A percentile compares a stretch with the other conserved stretches of the same genome.
These are phyloP conservation scores for Biancaea sappan DNA, from an alignment of 306 rosid genomes.

Conservation along the genomic window DNA sequence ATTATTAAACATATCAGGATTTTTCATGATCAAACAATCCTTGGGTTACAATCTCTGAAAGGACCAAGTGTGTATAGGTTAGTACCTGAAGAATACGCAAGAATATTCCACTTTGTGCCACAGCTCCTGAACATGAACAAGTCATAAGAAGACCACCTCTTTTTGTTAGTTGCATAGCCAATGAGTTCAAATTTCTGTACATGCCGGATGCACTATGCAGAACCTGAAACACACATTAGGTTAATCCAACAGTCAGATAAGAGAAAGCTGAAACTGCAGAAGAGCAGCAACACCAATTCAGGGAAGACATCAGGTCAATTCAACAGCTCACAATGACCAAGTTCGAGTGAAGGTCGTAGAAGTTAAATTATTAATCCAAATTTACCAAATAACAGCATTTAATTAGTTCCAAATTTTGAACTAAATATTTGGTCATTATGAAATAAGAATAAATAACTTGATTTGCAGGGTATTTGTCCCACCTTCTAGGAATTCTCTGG, in stretches of 20 bases:
- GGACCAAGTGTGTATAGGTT: conserved; percentile 1
- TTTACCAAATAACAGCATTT: too few relatives aligned
- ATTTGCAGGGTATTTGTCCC: too few relatives aligned
- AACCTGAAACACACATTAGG: conserved; percentile 51
- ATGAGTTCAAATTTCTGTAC: conserved; percentile 84
- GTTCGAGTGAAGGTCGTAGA: too few relatives aligned
- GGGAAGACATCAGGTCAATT: conserved; percentile 20
- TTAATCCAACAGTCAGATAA: conserved; percentile 22
- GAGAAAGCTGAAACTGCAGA: conserved; percentile 9
- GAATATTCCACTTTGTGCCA: conserved; percentile 85
- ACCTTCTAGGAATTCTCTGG: too few relatives aligned
- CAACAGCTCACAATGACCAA: background rate
- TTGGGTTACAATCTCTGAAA: background rate
- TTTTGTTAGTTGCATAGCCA: conserved; percentile 85
- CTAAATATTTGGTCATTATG: too few relatives aligned
- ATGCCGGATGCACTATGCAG: conserved; percentile 81
- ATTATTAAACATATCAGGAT: background rate
- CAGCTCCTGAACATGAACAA: conserved; percentile 93
- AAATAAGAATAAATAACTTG: too few relatives aligned
- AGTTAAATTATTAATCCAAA: too few relatives aligned
- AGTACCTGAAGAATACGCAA: conserved; percentile 78
- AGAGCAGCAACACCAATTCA: background rate
- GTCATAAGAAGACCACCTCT: conserved; percentile 95
- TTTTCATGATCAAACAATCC: background rate
- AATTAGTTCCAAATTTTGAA: too few relatives aligned